Evolutionary conservation across 352 stramenopile species (phyloP).

Genomic region (Phytophthora litchii): DNA sequence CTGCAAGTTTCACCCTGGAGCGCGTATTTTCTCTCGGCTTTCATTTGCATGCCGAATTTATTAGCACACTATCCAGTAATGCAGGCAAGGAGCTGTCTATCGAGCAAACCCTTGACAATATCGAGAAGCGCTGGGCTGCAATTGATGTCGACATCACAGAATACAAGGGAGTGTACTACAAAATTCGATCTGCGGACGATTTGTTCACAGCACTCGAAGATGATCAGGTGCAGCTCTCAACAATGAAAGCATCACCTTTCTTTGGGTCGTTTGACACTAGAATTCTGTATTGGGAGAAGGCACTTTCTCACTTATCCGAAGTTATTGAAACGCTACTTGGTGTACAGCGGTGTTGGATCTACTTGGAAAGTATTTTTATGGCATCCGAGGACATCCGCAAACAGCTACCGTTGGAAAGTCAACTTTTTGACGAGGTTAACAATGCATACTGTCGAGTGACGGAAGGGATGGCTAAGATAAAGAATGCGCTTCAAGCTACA

Average conservation of each 20-base stretch:
- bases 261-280: conserved; percentile 90
- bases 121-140: conserved; percentile 86
- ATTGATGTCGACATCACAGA: conserved; percentile 92
- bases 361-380: conserved; percentile 96
- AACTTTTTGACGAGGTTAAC: conserved; percentile 90
- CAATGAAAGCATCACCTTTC: conserved; percentile 95
- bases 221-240: conserved; percentile 92
- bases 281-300: conserved; percentile 90
- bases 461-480: conserved; percentile 73
- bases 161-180: conserved; percentile 94
- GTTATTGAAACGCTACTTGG: conserved; percentile 89
- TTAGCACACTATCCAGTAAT: conserved; percentile 90
- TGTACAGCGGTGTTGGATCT: conserved; percentile 95
- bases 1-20: conserved; percentile 81
- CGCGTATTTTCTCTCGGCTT: conserved; percentile 89
- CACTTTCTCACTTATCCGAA: conserved; percentile 87
- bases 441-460: conserved; percentile 77
- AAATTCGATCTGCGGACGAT: conserved; percentile 91
- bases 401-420: conserved; percentile 88
- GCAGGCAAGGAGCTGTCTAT: conserved; percentile 94
- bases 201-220: conserved; percentile 92
- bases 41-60: conserved; percentile 90
- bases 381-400: conserved; percentile 94
- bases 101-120: conserved; percentile 86
- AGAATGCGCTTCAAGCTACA: conserved; percentile 77